phyloP scores from a whole-genome alignment of 2,329 filamentous ascomycete genomes.

The Fusarium humuli region DNA sequence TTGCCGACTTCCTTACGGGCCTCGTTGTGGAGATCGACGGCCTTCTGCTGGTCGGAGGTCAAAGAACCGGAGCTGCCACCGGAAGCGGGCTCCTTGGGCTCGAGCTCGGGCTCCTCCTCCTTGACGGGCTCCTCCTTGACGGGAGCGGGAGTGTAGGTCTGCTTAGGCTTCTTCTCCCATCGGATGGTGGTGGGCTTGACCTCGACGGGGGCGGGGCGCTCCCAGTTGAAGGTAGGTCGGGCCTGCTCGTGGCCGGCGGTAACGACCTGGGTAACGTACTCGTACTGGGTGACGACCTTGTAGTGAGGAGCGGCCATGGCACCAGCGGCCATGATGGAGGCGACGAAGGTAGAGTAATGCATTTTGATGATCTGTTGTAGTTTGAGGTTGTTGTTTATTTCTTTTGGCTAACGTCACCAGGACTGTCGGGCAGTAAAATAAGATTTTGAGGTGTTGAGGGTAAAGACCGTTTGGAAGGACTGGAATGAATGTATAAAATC shows the following conservation, averaged over 20 bases:
- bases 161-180: slow-evolving; percentile 8
- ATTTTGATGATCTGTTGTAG: slow-evolving; percentile 32
- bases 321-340: slow-evolving; percentile 30
- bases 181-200: not conserved
- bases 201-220: slow-evolving; percentile 4
- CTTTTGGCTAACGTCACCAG: slow-evolving; percentile 32
- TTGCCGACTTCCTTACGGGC: slow-evolving; percentile 41
- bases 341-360: slow-evolving; percentile 35
- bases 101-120: slow-evolving; percentile 3
- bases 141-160: not conserved
- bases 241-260: slow-evolving; percentile 22
- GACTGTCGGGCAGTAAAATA: slow-evolving; percentile 20
- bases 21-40: slow-evolving; percentile 44
- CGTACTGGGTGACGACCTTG: slow-evolving; percentile 31
- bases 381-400: not conserved
- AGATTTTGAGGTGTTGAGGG: slow-evolving; percentile 1
- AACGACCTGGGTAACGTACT: slow-evolving; percentile 28
- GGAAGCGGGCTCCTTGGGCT: not conserved
- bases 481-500: slow-evolving; percentile 34
- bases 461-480: slow-evolving; percentile 16
- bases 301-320: slow-evolving; percentile 35
- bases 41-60: slow-evolving; percentile 38
- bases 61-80: slow-evolving; percentile 23
- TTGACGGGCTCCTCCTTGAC: not conserved
- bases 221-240: not conserved